A percentile compares a stretch with the other conserved stretches of the same genome.
Evolutionary conservation across 495 filamentous ascomycete species (phyloP).

Genomic region (Annulohypoxylon stygium): DNA sequence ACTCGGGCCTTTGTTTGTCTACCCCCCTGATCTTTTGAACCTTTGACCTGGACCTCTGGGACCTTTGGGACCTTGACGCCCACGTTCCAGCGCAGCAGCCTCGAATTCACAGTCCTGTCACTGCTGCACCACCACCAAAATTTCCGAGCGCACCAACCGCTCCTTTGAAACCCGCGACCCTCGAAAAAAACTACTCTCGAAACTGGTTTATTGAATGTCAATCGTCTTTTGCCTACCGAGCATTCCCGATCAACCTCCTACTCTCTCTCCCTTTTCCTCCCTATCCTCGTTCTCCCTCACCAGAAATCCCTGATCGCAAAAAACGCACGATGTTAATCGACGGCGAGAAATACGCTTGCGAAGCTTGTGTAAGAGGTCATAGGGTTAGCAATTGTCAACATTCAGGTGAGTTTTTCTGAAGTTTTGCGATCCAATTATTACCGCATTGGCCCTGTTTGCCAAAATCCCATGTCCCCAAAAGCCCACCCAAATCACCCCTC

Average conservation of each 20-base stretch:
- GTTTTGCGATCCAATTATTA: constrained; percentile 38
- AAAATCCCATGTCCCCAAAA: not conserved
- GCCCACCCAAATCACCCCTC: not conserved
- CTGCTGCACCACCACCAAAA: not conserved
- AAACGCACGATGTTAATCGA: constrained; percentile 77
- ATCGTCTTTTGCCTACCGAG: constrained; percentile 28
- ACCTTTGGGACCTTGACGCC: constrained; percentile 22
- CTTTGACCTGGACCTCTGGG: not conserved
- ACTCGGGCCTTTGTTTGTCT: constrained; percentile 45
- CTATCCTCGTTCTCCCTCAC: not conserved
- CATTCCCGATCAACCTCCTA: constrained; percentile 6
- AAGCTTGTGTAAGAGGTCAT: constrained; percentile 94
- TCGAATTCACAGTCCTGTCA: constrained; percentile 49
- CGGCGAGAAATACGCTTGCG: constrained; percentile 92
- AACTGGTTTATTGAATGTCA: constrained; percentile 27
- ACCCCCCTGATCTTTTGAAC: constrained; percentile 9
- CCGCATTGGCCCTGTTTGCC: constrained; percentile 22
- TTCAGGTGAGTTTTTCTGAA: constrained; percentile 72
- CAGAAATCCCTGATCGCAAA: constrained; percentile 7
- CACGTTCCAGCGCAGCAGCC: constrained; percentile 46
- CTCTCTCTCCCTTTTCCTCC: not conserved
- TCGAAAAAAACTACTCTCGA: not conserved
- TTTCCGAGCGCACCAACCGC: constrained; percentile 28
- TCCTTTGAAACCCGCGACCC: constrained; percentile 39
- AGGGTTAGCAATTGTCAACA: constrained; percentile 96